phyloP scores from a whole-genome alignment of 139 green algal species.

The Spirogloea muscicola region DNA sequence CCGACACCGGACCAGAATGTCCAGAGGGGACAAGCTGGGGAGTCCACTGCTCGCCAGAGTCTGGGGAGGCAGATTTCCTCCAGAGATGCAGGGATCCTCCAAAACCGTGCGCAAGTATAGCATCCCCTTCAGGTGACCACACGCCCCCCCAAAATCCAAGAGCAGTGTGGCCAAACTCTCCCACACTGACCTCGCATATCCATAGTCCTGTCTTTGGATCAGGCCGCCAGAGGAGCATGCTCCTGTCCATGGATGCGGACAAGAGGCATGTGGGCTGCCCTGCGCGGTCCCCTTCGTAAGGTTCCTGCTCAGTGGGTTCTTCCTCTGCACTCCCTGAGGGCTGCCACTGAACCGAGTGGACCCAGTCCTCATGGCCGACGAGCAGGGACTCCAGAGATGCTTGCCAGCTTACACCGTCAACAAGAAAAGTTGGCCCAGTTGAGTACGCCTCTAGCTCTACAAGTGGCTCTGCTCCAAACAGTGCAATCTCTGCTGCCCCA shows the following conservation, averaged over 20 bases:
- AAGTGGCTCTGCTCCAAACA: not conserved
- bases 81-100: slow-evolving; percentile 85
- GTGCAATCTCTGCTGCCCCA: not conserved
- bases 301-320: no score
- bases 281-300: no score
- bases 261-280: slow-evolving; percentile 71
- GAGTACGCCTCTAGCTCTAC: slow-evolving; percentile 52
- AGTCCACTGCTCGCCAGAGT: no score
- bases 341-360: slow-evolving; percentile 76
- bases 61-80: no score
- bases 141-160: slow-evolving; percentile 74
- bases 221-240: slow-evolving; percentile 86
- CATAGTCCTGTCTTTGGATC: slow-evolving; percentile 62
- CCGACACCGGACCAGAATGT: slow-evolving; percentile 75
- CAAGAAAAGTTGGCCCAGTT: slow-evolving; percentile 48
- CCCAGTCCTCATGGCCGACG: slow-evolving; percentile 91
- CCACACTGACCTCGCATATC: slow-evolving; percentile 76
- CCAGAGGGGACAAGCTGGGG: slow-evolving; percentile 69
- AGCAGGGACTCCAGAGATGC: slow-evolving; percentile 71
- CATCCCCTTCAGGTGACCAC: slow-evolving; percentile 57
- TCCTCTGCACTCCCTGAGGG: no score
- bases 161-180: slow-evolving; percentile 61
- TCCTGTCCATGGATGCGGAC: slow-evolving; percentile 89
- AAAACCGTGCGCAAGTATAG: slow-evolving; percentile 82
- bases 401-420: slow-evolving; percentile 31